Evolutionary conservation across 2,329 filamentous ascomycete species (phyloP), one percentile per base, ranked within the genome.

Genomic region (Colletotrichum spaethianum): DNA sequence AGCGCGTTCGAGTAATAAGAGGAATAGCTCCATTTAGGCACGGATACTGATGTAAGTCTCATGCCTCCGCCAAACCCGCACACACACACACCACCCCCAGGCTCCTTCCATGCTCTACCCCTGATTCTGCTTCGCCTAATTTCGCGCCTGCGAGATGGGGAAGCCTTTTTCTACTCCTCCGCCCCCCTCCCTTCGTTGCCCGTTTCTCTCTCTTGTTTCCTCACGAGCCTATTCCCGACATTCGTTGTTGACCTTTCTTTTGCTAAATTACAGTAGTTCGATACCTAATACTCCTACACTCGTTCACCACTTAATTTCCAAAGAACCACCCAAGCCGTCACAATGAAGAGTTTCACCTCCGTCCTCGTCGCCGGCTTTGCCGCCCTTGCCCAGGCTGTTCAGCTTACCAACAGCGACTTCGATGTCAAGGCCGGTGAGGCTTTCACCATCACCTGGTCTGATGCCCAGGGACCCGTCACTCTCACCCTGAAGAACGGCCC

Each of bases 361-460:
- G 61, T 78, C 42, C 46, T 78, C 72, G 74, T 82, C 66, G 79
- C 80, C 75, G 76, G 74, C 71, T 75, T 81, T 63, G 76, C 77
- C 57, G 79, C 77, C 63, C 70, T 80, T 63, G 80, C 76, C 63
- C 75, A 74, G 72, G 80, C 81, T 74, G 77, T 80, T 50, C 11
- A 70, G 31, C 76, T 83, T 70, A 82, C 81, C 77, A 83, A 82
- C 78, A 77, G 67, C 73, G 76, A 79, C 74, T 83, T 76, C 74
- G 71, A 76, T 44, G 74, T 87, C 66, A 53, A 73, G 52, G 79
- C 81, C 68, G 84, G 83, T 73, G 38, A 79, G 76, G 77, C 84
- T 63, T 87, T 86, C 78, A 81, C 78, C 66, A 79, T 88, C 70
- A 85, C 78, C 63, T 88, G 86, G 86, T 42, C 72, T 61, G 80